phyloP scores from a whole-genome alignment of 139 green algal species.

The Zygnema circumcarinatum region DNA sequence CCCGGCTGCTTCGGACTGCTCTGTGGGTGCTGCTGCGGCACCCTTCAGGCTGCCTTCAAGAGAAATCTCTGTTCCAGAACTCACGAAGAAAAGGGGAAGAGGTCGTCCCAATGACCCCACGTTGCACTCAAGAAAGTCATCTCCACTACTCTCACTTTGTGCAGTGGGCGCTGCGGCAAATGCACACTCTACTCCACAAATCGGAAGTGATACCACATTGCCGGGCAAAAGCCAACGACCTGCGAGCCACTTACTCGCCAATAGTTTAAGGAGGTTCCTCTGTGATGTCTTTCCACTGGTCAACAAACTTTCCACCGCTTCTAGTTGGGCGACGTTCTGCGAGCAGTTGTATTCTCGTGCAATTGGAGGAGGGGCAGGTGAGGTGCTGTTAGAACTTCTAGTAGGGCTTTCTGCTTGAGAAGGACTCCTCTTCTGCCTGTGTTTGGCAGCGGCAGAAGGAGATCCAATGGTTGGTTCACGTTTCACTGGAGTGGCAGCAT shows the following conservation, averaged over 20 bases:
- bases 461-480: too few species aligned
- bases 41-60: not conserved
- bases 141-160: not conserved
- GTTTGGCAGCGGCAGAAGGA: not conserved
- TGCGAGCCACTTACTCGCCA: slow-evolving; percentile 1
- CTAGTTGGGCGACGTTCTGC: not conserved
- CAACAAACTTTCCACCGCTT: not conserved
- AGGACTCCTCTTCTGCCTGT: not conserved
- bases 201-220: slow-evolving; percentile 23
- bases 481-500: too few species aligned
- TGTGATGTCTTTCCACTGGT: not conserved
- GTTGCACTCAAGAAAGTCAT: not conserved
- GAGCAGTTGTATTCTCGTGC: too few species aligned
- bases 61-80: not conserved
- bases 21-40: not conserved
- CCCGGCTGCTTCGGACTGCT: not conserved
- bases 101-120: not conserved
- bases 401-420: not conserved
- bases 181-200: slow-evolving; percentile 36
- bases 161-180: not conserved
- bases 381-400: not conserved
- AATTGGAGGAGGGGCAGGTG: too few species aligned
- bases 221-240: slow-evolving; percentile 20
- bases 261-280: not conserved
- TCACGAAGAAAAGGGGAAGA: not conserved